Evolutionary conservation across 2,329 filamentous ascomycete species (phyloP), one percentile per base, ranked within the genome.

Genomic region (Grosmannia penicillata): DNA sequence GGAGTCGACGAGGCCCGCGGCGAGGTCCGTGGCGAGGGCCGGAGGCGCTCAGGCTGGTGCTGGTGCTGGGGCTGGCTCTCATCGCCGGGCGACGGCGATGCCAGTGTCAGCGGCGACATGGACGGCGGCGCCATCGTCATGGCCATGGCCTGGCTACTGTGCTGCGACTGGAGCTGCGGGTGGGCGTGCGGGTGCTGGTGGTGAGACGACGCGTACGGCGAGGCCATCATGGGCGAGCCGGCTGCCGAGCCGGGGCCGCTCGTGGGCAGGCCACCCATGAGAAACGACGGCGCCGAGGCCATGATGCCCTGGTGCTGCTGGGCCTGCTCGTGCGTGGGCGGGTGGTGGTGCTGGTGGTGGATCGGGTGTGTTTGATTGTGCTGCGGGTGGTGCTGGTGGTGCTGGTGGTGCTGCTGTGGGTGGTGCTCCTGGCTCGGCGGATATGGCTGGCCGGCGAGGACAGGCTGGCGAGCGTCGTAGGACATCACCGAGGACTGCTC

Each of bases 391-490:
- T 45, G 41, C 3, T 36, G 33, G 2, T 38, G 33, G 2, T 33
- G 38, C 9, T 41, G 38, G 2, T 37, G 35, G 3, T 40, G 44
- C 8, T 30, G 23, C 7, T 40, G 38, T 5, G 42, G 37, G 4
- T 39, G 40, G 17, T 27, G 25, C 22, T 33, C 34, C 33, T 28
- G 40, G 15, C 27, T 34, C 15, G 24, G 26, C 4, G 23, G 33
- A n/a, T 35, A 13, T 60, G 55, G 29, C 57, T 50, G 32, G 60
- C 43, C 25, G 53, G 49, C 27, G 57, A 48, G 7, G 56, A 44
- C 44, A n/a, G n/a, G n/a, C n/a, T n/a, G n/a, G n/a, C 63, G 60
- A 8, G 63, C 56, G 48, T 70, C 64, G 53, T 70, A 75, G 8
- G 61, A 57, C 46, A 72, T 56, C 46, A 71, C 57, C 19, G 55